A percentile compares a stretch with the other conserved stretches of the same genome.
These are phyloP conservation scores for Candida tetrigidarum DNA, from an alignment of 1,139 yeast species.

Conservation along the genomic window DNA sequence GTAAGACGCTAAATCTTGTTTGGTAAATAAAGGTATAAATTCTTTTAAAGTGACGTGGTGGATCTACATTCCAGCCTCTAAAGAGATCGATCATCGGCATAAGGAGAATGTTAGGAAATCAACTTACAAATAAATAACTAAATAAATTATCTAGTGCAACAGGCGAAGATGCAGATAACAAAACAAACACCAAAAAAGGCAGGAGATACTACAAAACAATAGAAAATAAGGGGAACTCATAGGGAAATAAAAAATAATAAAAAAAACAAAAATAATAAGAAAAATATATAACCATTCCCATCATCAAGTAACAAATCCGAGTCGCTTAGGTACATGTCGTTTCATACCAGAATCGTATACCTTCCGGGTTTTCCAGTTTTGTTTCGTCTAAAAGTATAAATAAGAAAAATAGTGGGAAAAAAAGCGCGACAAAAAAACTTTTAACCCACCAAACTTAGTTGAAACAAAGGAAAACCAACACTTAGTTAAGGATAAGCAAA, in stretches of 20 bases:
- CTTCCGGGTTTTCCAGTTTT: too few relatives aligned
- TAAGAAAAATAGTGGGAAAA: background rate
- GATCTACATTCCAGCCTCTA: background rate
- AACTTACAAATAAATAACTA: too few relatives aligned
- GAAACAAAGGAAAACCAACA: too few relatives aligned
- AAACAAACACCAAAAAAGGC: background rate
- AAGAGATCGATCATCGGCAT: background rate
- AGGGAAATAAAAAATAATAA: too few relatives aligned
- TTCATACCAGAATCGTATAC: background rate
- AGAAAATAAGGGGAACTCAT: background rate
- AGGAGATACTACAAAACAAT: background rate
- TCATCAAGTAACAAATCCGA: conserved; percentile 1
- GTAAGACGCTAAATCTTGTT: too few relatives aligned
- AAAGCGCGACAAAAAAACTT: background rate
- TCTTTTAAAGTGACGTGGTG: background rate
- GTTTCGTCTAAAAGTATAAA: too few relatives aligned
- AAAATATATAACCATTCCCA: too few relatives aligned
- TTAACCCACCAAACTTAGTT: conserved; percentile 4
- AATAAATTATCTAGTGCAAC: too few relatives aligned
- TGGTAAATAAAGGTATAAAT: too few relatives aligned
- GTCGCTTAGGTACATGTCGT: background rate
- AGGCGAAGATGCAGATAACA: background rate
- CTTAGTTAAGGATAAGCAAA: too few relatives aligned
- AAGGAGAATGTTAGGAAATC: background rate
- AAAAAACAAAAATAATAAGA: too few relatives aligned